Evolutionary conservation across 2,329 filamentous ascomycete species (phyloP), one percentile per base, ranked within the genome.

Genomic region (Ophidiomyces ophidiicola): DNA sequence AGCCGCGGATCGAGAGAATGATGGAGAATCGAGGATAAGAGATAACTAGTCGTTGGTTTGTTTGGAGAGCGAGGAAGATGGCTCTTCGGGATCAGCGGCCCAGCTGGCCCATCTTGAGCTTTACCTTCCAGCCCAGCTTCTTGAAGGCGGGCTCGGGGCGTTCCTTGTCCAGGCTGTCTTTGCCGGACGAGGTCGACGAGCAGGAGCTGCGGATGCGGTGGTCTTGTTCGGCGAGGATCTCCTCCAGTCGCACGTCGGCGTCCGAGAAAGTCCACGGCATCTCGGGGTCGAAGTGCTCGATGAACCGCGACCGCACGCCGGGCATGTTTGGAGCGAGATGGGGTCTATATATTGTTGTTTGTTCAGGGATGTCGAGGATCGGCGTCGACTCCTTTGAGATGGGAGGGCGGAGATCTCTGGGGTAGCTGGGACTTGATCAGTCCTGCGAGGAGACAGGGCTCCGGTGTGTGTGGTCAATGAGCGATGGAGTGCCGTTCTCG

Each of bases 211-310:
- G 31, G n/a, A 41, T 19, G 6, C 39, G 39, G 7, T 34, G 26
- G 37, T 39, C 31, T 23, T 47, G 40, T 14, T 36, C 39, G 1
- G 45, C 45, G 5, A 47, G 45, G 18, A 47, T 45, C 11, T 47
- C 45, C 37, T 47, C 45, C 6, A 47, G 43, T 15, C 34, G 41
- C 3, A 45, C 43, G 24, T 47, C 45, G n/a, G 44, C 45, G 21
- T 38, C 38, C 8, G 44, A 43, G 14, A 35, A 41, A 12, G 32
- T 40, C 15, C 42, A 38, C 17, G 31, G 34, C 21, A 39, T 15
- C 5, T 45, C 45, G 24, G 40, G 23, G 12, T 42, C 43, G 20
- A 47, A 35, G 18, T 45, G 43, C 24, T 47, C 45, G 24, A 43
- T 40, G 31, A 47, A 47, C 28, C 39, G 29, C n/a, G 45, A 47